Evolutionary conservation across 2,329 filamentous ascomycete species (phyloP), one percentile per base, ranked within the genome.

Genomic region (Ophiobolus disseminans): DNA sequence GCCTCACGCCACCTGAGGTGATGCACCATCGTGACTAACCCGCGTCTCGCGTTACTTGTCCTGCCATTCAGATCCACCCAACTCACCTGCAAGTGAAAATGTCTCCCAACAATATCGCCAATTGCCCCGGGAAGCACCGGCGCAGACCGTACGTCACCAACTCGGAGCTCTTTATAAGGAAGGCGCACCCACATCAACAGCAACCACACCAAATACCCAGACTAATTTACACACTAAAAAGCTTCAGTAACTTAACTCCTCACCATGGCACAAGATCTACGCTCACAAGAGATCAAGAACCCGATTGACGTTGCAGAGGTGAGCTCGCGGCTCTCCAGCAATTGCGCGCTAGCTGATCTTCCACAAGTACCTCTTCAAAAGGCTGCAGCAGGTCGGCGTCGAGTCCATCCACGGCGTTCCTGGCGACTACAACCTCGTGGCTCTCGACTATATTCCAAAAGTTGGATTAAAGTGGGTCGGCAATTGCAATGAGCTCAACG

Each of bases 401-500:
- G 63, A 69, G 19, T 75, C 75, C 3, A 51, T 78, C 28, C 78
- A 80, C 45, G 80, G 81, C 14, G 76, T 82, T 7, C 69, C 71
- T 13, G 65, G 72, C 42, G 75, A 76, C 60, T 76, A 75, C 64
- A 75, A 77, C 42, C 69, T 76, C 44, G 75, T 76, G 8, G 79
- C 81, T 20, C 73, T 86, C 45, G 83, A 86, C 66, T 84, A 84
- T 59, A 67, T 86, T 14, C 73, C 79, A 19, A 80, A 81, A 46
- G 74, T 71, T 39, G 82, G 77, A 11, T 70, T 86, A 17, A 68
- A 76, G 36, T 86, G 83, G 83, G 80, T 84, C 3, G 83, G 83
- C 53, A 86, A 84, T 62, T 80, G 77, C 66, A 86, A 86, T 67
- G 83, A 86, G 66, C 75, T 86, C 43, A 84, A 84, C 66, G 81